Evolutionary conservation across 2,329 filamentous ascomycete species (phyloP).

Genomic region (Hypoxylon sp.): DNA sequence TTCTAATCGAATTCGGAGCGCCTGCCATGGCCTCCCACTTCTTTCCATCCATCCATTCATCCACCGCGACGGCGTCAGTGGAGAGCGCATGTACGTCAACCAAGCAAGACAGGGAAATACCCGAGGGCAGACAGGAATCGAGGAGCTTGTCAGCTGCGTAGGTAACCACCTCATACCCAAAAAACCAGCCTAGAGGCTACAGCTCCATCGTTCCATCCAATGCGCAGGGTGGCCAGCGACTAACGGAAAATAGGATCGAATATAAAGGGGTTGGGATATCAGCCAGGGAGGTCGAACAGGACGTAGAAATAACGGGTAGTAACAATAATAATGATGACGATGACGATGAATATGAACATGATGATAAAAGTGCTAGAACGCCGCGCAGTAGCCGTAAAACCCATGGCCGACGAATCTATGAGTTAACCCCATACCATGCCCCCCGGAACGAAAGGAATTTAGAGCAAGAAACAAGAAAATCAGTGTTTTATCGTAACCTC

Average conservation of each 20-base stretch:
- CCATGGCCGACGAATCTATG: constrained; percentile 45
- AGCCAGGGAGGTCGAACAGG: constrained; percentile 1
- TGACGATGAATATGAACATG: constrained; percentile 23
- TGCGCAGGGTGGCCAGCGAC: neutral
- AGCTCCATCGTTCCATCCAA: constrained; percentile 13
- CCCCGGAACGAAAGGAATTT: constrained; percentile 34
- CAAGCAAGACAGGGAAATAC: neutral
- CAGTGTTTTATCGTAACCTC: constrained; percentile 44
- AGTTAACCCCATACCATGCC: constrained; percentile 33
- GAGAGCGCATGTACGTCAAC: neutral
- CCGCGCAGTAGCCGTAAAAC: constrained; percentile 37
- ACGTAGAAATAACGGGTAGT: neutral
- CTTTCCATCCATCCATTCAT: neutral
- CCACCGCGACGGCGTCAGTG: neutral
- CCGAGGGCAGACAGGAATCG: neutral
- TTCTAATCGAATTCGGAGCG: constrained; percentile 2
- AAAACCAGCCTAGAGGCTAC: neutral
- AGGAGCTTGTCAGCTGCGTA: too few relatives aligned
- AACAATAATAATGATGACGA: constrained; percentile 5
- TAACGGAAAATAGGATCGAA: neutral
- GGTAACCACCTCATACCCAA: constrained; percentile 11
- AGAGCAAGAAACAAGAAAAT: constrained; percentile 7
- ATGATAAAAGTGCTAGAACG: constrained; percentile 36
- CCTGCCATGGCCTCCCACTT: neutral
- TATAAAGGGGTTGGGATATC: constrained; percentile 17